Conservation (phyloP, 352 stramenopile species). For the Pythium brassicae region DNA sequence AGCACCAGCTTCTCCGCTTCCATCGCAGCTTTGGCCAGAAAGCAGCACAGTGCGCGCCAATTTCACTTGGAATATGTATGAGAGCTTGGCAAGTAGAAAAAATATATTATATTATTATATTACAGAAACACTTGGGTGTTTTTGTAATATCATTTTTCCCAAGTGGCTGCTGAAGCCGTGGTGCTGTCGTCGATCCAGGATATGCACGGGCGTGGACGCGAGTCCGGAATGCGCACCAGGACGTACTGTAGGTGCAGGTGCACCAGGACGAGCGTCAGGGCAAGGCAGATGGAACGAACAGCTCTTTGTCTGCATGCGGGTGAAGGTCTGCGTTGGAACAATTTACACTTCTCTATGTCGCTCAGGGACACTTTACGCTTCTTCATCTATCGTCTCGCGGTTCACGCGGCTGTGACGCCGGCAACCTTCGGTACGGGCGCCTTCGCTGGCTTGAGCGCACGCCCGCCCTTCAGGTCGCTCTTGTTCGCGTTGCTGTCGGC, state of each 20-base stretch:
- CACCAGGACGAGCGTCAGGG: no score
- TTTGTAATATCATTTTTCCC: no score
- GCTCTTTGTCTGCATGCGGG: conserved; percentile 1
- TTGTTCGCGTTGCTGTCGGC: conserved; percentile 39
- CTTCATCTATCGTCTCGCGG: neutral
- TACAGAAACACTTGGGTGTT: no score
- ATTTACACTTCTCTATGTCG: neutral
- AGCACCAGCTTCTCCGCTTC: conserved; percentile 23
- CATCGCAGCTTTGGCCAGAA: conserved; percentile 8
- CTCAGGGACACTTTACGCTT: no score
- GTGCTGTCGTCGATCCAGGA: no score
- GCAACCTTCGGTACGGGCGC: conserved; percentile 30
- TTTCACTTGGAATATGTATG: conserved; percentile 4
- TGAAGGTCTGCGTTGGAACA: neutral
- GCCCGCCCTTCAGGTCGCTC: conserved; percentile 10
- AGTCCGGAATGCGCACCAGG: no score
- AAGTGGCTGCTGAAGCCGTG: no score
- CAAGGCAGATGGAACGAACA: neutral
- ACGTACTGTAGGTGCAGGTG: no score
- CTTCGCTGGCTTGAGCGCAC: conserved; percentile 23
- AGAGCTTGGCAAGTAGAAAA: no score
- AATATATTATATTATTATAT: no score
- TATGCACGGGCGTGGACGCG: no score
- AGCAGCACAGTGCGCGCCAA: no score
- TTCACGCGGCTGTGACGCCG: conserved; percentile 41